Evolutionary conservation across 352 stramenopile species (phyloP), one percentile per base, ranked within the genome.

Genomic region (Phytophthora sojae): DNA sequence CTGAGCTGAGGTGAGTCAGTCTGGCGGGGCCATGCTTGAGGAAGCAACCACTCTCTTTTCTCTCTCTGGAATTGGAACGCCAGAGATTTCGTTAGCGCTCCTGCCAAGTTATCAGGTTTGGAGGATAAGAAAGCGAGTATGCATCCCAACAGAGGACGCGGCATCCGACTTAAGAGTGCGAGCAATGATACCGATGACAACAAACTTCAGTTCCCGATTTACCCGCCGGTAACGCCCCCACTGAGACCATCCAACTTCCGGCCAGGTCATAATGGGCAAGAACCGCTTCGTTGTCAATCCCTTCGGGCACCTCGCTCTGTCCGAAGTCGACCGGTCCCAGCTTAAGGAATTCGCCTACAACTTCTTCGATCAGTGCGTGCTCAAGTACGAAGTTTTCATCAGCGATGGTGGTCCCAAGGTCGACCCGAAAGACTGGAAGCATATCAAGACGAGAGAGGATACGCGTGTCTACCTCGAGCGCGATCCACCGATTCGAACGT

Each of bases 331-430:
- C 39, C 61, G 57, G 23, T 56, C 52, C 39, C 44, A 65, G 26
- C 26, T 79, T 6, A 59, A 64, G 39, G 45, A 72, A 19, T 71
- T 79, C 17, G 71, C 61, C 52, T 69, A 75, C 57, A 60, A 66
- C 44, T 69, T 75, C 47, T 61, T 75, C 49, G 67, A 79, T 42
- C 55, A 65, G 49, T 72, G 57, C 26, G 57, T 79, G 1, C 11
- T 35, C 14, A 82, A 82, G 30, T 88, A 81, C 30, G 77, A 85
- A 52, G 53, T 54, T 1, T 85, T 78, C 64, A 76, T 74, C 12
- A 50, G 64, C 11, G 60, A 70, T 2, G 64, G 71, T 1, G 54
- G 57, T 6, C 65, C 66, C 15, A 67, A 75, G 14, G 77, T 85
- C 7, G 77, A 88, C 52, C 55, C 44, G 6, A 70, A 64, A 3